Percentiles rank a stretch among this genome's conserved stretches.
Evolutionary conservation across 2,329 filamentous ascomycete species (phyloP).

Genomic region (Colletotrichum nymphaeae): DNA sequence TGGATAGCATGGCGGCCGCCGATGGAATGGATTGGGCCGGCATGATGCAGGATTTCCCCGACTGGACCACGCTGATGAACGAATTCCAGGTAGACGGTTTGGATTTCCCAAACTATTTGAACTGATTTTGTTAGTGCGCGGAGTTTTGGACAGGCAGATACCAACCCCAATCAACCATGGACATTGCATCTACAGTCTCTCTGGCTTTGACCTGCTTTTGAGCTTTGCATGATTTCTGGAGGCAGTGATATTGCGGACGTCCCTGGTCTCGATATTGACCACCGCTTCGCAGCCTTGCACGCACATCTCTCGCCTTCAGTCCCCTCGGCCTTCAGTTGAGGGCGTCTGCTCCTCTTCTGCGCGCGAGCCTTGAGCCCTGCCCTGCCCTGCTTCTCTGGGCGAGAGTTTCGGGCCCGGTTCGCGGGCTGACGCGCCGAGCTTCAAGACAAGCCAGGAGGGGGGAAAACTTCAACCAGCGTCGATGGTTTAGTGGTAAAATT

Average conservation of each 20-base stretch:
- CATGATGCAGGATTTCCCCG: conserved; percentile 36
- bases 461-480: not conserved
- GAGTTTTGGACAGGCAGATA: not conserved
- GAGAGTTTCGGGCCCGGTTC: too few species aligned
- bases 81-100: conserved; percentile 43
- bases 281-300: too few species aligned
- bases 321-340: too few species aligned
- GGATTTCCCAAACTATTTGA: conserved; percentile 37
- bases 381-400: too few species aligned
- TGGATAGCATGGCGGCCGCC: not conserved
- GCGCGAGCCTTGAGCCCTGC: too few species aligned
- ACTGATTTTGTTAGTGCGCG: not conserved
- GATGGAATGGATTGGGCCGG: conserved; percentile 23
- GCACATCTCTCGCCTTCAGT: too few species aligned
- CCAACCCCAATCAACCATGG: not conserved
- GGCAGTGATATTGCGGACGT: too few species aligned
- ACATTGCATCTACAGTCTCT: too few species aligned
- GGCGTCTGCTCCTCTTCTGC: too few species aligned
- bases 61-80: conserved; percentile 44
- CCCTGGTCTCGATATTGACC: too few species aligned
- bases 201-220: too few species aligned
- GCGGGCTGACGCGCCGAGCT: not conserved
- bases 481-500: conserved; percentile 24
- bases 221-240: not conserved
- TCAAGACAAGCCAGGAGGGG: rapidly evolving